Base-by-base conservation (phyloP, 306 rosid species). In the Sesbania bispinosa region DNA sequence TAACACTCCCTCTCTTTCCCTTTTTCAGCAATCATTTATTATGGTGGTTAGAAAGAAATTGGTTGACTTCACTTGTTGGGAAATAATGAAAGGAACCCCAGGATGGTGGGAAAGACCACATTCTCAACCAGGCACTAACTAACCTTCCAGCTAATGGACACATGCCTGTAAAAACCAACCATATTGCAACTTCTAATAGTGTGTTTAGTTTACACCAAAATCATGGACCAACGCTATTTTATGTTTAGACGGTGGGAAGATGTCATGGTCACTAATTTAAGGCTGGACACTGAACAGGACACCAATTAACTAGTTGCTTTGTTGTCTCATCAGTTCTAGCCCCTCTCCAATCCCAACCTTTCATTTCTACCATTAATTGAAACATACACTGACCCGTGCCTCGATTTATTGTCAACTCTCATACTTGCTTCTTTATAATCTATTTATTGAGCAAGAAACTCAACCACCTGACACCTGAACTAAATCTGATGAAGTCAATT, bases 21-120 rank as follows among this genome's bases (percentile, higher is more conserved):
- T n/a, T n/a, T n/a, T n/a, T n/a, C n/a, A n/a, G n/a, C n/a, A n/a
- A n/a, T n/a, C n/a, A 82, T 77, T 84, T 62, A 87, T 77, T 67
- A 29, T 38, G 74, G 79, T 75, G 7, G 87, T 72, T 84, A 64
- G 79, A 61, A 69, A 51, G 33, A 50, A 75, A 72, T 47, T 50
- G 18, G 71, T 50, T 63, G 51, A 16, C 46, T 69, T 39, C 35
- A 41, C 26, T 73, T 26, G 45, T 53, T 29, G 48, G 54, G 61
- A 24, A 46, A 62, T 8, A 32, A 68, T 53, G 26, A 59, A 80
- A 13, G 65, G 58, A 41, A 68, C 60, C 54, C 8, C 39, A 59
- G 35, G 39, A 50, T 15, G 11, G 55, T 53, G 33, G 53, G 45
- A 24, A 14, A 5, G 59, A 26, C 62, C 65, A 33, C 42, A 46